These are phyloP conservation scores for Phytophthora palmivora DNA, from an alignment of 352 stramenopile species.

Conservation along the genomic window DNA sequence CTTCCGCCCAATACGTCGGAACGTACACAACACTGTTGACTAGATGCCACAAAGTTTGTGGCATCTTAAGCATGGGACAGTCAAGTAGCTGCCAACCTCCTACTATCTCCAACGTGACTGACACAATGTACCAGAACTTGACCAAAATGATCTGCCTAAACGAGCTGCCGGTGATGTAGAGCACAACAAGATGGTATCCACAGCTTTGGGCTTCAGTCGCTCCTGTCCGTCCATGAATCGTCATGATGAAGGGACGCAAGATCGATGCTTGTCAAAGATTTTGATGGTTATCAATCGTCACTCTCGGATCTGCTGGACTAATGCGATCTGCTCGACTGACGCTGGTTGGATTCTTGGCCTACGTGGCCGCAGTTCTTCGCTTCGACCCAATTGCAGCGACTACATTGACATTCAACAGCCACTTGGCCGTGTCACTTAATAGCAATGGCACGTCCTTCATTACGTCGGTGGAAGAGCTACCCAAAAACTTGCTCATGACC, in stretches of 20 bases:
- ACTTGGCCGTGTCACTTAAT: slow-evolving; percentile 23
- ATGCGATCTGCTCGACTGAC: slow-evolving; percentile 1
- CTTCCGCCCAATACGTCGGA: too few relatives aligned
- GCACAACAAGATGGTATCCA: not conserved
- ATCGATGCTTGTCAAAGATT: slow-evolving; percentile 14
- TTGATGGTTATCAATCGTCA: slow-evolving; percentile 23
- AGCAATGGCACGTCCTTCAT: slow-evolving; percentile 26
- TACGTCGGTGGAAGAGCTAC: slow-evolving; percentile 14
- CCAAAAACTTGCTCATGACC: slow-evolving; percentile 17
- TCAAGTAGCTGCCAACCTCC: too few relatives aligned
- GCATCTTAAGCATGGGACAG: too few relatives aligned
- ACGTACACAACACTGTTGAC: too few relatives aligned
- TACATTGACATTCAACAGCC: slow-evolving; percentile 11
- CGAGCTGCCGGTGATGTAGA: not conserved
- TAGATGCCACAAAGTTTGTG: too few relatives aligned
- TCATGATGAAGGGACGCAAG: slow-evolving; percentile 7
- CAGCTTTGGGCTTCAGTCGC: not conserved
- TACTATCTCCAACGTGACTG: too few relatives aligned
- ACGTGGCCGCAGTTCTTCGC: slow-evolving; percentile 2
- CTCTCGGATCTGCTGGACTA: slow-evolving; percentile 1
- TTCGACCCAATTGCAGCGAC: not conserved
- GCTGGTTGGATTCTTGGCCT: slow-evolving; percentile 5
- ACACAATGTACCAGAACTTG: too few relatives aligned
- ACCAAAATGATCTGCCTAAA: not conserved
- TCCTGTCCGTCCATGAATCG: not conserved